Evolutionary conservation across 352 stramenopile species (phyloP).

Genomic region (Pythium phragmitis): DNA sequence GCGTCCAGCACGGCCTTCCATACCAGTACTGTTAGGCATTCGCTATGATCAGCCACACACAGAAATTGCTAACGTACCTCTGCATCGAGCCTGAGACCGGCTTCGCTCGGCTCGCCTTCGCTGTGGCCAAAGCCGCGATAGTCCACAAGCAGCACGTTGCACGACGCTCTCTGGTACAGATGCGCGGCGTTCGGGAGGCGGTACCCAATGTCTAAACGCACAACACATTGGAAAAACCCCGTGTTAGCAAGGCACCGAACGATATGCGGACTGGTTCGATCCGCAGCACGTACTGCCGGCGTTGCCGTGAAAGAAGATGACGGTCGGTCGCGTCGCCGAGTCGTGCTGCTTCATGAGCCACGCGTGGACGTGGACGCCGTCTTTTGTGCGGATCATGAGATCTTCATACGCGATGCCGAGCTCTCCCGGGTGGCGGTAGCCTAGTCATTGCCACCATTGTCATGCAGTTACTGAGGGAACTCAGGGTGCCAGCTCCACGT

Average conservation of each 20-base stretch:
- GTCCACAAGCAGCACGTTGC: conserved; percentile 93
- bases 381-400: conserved; percentile 78
- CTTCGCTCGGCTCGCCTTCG: conserved; percentile 82
- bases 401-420: conserved; percentile 90
- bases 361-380: conserved; percentile 88
- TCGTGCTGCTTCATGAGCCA: conserved; percentile 91
- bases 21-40: not conserved
- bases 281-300: conserved; percentile 72
- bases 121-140: conserved; percentile 94
- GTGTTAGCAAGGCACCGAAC: not conserved
- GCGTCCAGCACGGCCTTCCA: conserved; percentile 74
- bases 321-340: conserved; percentile 59
- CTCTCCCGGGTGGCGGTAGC: conserved; percentile 87
- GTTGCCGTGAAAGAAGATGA: conserved; percentile 97
- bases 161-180: conserved; percentile 83
- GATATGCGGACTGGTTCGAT: not conserved
- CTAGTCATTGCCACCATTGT: conserved; percentile 24
- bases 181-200: conserved; percentile 92
- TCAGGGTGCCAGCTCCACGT: not conserved
- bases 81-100: conserved; percentile 91
- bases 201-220: conserved; percentile 87
- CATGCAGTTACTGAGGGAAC: not conserved
- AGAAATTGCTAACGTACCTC: conserved; percentile 41
- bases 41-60: not conserved
- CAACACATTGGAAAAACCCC: not conserved